A percentile compares a stretch with the other conserved stretches of the same genome.
Conservation (phyloP, 2,329 filamentous ascomycete species). For the Xylaria hypoxylon region DNA sequence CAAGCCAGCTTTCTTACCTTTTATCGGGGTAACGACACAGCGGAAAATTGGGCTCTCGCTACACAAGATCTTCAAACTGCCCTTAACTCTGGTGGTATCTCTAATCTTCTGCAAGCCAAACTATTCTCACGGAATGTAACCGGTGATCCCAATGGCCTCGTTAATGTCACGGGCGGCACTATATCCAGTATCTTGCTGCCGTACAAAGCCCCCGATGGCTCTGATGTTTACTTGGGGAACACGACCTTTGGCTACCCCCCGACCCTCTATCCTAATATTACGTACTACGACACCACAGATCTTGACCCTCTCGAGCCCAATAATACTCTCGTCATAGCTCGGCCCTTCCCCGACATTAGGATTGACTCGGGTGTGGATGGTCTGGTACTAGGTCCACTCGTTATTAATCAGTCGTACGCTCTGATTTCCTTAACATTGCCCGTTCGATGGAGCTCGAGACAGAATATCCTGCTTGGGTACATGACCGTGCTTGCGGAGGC, state of each 20-base stretch:
- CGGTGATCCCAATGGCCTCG: constrained; percentile 63
- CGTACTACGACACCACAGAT: constrained; percentile 64
- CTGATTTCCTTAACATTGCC: constrained; percentile 85
- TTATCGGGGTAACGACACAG: constrained; percentile 66
- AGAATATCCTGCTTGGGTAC: constrained; percentile 78
- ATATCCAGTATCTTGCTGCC: constrained; percentile 70
- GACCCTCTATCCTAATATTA: constrained; percentile 81
- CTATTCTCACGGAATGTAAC: constrained; percentile 77
- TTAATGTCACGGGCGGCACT: constrained; percentile 71
- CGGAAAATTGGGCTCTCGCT: constrained; percentile 70
- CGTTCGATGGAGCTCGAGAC: constrained; percentile 74
- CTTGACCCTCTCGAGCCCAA: constrained; percentile 57
- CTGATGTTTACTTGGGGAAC: constrained; percentile 68
- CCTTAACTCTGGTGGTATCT: constrained; percentile 65
- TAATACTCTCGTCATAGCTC: constrained; percentile 58
- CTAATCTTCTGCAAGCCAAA: constrained; percentile 75
- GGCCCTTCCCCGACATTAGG: constrained; percentile 62
- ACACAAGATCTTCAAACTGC: constrained; percentile 76
- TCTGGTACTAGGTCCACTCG: constrained; percentile 81
- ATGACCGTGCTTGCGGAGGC: constrained; percentile 83
- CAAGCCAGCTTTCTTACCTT: constrained; percentile 65
- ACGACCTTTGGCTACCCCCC: constrained; percentile 75
- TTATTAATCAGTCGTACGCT: constrained; percentile 78
- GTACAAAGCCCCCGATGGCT: constrained; percentile 68
- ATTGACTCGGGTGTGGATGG: constrained; percentile 62